Conservation (phyloP, 2,329 filamentous ascomycete species). For the Periconia macrospinosa region DNA sequence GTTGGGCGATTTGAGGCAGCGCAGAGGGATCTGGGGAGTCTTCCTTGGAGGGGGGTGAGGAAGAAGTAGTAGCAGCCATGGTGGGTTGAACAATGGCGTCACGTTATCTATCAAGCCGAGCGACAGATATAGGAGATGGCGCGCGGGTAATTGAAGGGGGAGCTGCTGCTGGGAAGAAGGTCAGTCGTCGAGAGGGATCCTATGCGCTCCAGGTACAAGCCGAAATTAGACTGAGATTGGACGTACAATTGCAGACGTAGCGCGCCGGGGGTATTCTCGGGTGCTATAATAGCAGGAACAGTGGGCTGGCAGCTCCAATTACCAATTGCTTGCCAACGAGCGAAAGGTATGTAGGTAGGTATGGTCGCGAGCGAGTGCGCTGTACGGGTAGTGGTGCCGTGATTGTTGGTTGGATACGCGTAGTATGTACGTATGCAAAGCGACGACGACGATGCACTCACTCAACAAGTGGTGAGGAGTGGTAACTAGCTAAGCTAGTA, state of each 20-base stretch:
- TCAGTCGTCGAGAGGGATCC: no score
- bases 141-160: slow-evolving; percentile 3
- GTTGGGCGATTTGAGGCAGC: slow-evolving; percentile 11
- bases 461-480: no score
- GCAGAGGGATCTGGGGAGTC: slow-evolving; percentile 29
- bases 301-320: neutral
- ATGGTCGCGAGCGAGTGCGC: no score
- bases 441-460: no score
- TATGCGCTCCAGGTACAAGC: no score
- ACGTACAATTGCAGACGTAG: neutral
- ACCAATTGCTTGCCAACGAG: no score
- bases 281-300: neutral
- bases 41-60: slow-evolving; percentile 22
- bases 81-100: slow-evolving; percentile 18
- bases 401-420: no score
- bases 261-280: no score
- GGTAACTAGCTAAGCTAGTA: no score
- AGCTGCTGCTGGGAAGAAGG: neutral
- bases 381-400: no score
- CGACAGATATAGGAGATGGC: slow-evolving; percentile 19
- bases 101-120: slow-evolving; percentile 24
- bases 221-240: neutral
- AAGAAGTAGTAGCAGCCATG: slow-evolving; percentile 29
- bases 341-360: no score
- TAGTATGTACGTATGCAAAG: no score